A percentile compares a stretch with the other conserved stretches of the same genome.
These are phyloP conservation scores for Alisma plantagoaquatica DNA, from an alignment of 106 monocot species.

Conservation along the genomic window DNA sequence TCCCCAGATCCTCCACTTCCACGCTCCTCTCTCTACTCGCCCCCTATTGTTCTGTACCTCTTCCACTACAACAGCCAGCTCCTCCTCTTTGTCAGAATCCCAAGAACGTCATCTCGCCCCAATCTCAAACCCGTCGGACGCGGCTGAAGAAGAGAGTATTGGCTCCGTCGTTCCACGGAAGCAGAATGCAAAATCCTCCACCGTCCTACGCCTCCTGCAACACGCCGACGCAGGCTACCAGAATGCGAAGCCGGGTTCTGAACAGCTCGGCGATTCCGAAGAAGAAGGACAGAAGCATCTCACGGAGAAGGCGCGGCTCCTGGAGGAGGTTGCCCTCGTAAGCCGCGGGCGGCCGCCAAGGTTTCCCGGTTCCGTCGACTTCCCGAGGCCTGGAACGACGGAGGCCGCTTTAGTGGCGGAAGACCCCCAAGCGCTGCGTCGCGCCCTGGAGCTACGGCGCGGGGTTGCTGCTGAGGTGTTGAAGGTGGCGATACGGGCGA, in stretches of 20 bases:
- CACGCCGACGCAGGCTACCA: background rate
- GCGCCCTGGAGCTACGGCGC: slow-evolving; percentile 65
- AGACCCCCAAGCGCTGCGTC: slow-evolving; percentile 21
- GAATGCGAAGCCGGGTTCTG: background rate
- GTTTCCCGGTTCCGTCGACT: slow-evolving; percentile 73
- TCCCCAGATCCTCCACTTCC: too few species aligned
- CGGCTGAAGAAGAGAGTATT: too few species aligned
- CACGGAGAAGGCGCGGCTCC: slow-evolving; percentile 15
- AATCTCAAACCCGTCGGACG: too few species aligned
- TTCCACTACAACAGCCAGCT: too few species aligned
- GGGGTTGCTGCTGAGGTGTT: slow-evolving; percentile 60
- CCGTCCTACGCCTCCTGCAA: slow-evolving; percentile 17
- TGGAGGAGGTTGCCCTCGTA: slow-evolving; percentile 46
- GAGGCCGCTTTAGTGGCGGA: background rate
- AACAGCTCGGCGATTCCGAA: background rate
- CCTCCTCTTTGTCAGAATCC: too few species aligned
- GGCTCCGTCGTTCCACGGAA: slow-evolving; percentile 23
- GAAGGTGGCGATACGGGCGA: slow-evolving; percentile 40
- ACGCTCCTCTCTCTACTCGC: too few species aligned
- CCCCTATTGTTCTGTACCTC: too few species aligned
- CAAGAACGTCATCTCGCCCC: too few species aligned
- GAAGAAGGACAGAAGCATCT: slow-evolving; percentile 39
- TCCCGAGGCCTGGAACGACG: slow-evolving; percentile 20
- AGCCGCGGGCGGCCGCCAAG: slow-evolving; percentile 26
- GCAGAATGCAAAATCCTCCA: slow-evolving; percentile 38